Conservation (phyloP, 2,329 filamentous ascomycete species). For the Cladosporium sp. region DNA sequence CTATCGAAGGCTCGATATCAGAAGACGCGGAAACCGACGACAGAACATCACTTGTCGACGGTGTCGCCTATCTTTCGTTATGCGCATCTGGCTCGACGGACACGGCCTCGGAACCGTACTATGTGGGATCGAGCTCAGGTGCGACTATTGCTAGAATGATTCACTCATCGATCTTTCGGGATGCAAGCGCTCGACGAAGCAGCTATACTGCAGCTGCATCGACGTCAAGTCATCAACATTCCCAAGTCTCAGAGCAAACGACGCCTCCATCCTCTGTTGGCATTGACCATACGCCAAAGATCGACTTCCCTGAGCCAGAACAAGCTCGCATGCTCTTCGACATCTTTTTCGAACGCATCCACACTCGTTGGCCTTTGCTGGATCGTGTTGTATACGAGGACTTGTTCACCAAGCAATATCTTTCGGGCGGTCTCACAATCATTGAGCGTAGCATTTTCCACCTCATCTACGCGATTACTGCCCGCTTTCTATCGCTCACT, state of each 20-base stretch:
- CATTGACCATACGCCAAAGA: too few relatives aligned
- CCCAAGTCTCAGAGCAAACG: not conserved
- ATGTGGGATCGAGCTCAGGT: conserved; percentile 8
- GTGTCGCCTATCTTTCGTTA: conserved; percentile 9
- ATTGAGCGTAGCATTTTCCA: conserved; percentile 20
- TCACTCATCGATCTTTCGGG: conserved; percentile 10
- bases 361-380: conserved; percentile 11
- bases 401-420: conserved; percentile 6
- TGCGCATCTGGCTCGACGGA: conserved; percentile 11
- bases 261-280: not conserved
- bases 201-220: not conserved
- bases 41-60: conserved; percentile 5
- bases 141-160: conserved; percentile 10
- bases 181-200: not conserved
- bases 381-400: conserved; percentile 9
- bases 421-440: not conserved
- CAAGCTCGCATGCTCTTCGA: conserved; percentile 8
- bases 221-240: not conserved
- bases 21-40: not conserved
- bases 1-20: not conserved
- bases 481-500: conserved; percentile 23
- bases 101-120: conserved; percentile 10
- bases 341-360: conserved; percentile 12
- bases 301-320: conserved; percentile 2
- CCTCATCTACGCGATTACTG: conserved; percentile 30